These are phyloP conservation scores for Pancytospora philotis DNA, from an alignment of 371 early-diverging fungal species.

Conservation along the genomic window DNA sequence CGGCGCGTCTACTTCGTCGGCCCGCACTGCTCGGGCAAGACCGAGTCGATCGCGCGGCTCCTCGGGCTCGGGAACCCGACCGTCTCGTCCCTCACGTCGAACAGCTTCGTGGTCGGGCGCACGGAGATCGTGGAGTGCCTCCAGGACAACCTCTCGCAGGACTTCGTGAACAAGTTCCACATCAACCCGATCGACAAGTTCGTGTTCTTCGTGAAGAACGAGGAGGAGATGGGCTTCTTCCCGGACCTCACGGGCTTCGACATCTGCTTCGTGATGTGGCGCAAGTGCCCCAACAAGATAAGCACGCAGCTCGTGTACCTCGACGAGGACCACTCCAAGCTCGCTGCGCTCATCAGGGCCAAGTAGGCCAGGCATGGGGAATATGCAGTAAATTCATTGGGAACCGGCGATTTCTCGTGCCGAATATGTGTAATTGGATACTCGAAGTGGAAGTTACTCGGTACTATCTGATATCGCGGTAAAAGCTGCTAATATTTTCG, in stretches of 20 bases:
- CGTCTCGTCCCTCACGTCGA: neutral
- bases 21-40: constrained; percentile 6
- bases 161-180: constrained; percentile 7
- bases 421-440: too few relatives aligned
- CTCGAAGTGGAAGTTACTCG: too few relatives aligned
- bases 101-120: neutral
- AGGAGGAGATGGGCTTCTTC: constrained; percentile 5
- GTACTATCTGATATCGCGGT: too few relatives aligned
- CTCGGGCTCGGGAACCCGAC: constrained; percentile 6
- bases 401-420: too few relatives aligned
- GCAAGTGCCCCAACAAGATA: neutral
- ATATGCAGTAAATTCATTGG: too few relatives aligned
- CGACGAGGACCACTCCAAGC: neutral
- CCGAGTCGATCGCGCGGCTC: neutral
- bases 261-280: constrained; percentile 14
- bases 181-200: constrained; percentile 15
- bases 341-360: too few relatives aligned
- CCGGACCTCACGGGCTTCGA: constrained; percentile 10
- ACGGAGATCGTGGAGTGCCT: neutral
- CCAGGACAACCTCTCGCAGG: neutral
- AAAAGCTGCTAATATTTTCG: too few relatives aligned
- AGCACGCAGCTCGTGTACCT: constrained; percentile 2
- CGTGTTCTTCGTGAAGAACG: constrained; percentile 14
- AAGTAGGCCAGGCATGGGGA: too few relatives aligned
- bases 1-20: constrained; percentile 12